Conservation (phyloP, 73 alveolate species). For the Paramecium tetraurelia region DNA sequence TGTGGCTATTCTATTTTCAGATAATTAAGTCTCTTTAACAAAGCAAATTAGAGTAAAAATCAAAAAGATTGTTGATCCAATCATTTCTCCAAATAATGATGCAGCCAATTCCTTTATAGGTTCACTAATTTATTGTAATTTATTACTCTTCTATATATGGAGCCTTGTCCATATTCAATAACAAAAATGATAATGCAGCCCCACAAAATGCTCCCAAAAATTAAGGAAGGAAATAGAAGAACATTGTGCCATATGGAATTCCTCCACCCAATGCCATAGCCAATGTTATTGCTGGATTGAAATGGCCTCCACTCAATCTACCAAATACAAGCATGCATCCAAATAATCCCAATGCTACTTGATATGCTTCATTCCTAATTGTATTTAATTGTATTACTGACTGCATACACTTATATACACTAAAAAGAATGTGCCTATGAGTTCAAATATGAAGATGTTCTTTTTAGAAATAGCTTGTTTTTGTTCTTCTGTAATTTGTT, state of each 20-base stretch:
- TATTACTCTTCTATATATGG: conserved; percentile 30
- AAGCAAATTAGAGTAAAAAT: background rate
- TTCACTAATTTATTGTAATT: background rate
- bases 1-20: background rate
- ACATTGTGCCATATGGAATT: background rate
- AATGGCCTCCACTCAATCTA: conserved; percentile 40
- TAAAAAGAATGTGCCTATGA: conserved; percentile 16
- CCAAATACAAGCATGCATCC: conserved; percentile 39
- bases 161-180: conserved; percentile 1
- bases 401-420: background rate
- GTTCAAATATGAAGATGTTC: conserved; percentile 16
- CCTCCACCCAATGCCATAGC: background rate
- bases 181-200: background rate
- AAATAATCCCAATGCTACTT: background rate
- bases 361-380: background rate
- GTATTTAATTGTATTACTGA: background rate
- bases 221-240: background rate
- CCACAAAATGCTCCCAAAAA: background rate
- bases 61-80: conserved; percentile 25
- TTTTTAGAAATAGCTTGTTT: background rate
- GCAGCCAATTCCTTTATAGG: conserved; percentile 11
- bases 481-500: conserved; percentile 28
- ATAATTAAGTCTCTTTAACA: conserved; percentile 17
- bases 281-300: conserved; percentile 29
- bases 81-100: conserved; percentile 32